phyloP scores from a whole-genome alignment of 1,139 yeast genomes.

The Geotrichum candidum region DNA sequence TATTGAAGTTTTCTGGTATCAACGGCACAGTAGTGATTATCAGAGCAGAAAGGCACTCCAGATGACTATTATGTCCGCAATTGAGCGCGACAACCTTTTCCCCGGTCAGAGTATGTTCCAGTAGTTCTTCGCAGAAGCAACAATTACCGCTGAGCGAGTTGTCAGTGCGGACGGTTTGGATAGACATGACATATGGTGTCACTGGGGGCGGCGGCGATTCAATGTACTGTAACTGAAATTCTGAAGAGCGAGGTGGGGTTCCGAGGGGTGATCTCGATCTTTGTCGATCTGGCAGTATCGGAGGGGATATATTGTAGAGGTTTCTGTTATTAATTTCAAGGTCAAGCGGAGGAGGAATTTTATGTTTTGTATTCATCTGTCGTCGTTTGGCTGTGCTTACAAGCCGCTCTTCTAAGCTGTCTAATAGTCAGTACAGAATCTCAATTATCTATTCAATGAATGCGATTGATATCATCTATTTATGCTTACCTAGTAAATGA shows the following conservation, averaged over 20 bases:
- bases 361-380: neutral
- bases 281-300: neutral
- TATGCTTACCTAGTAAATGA: conserved; percentile 12
- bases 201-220: conserved; percentile 14
- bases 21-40: conserved; percentile 19
- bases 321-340: conserved; percentile 2
- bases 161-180: conserved; percentile 15
- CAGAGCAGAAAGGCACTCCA: conserved; percentile 25
- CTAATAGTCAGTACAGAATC: neutral
- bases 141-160: conserved; percentile 24
- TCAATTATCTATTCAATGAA: neutral
- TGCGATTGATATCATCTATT: neutral
- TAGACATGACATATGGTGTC: conserved; percentile 13
- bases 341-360: conserved; percentile 13
- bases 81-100: conserved; percentile 24
- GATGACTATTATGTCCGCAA: conserved; percentile 28
- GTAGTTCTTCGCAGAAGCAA: conserved; percentile 30
- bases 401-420: conserved; percentile 16
- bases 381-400: conserved; percentile 1
- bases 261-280: neutral
- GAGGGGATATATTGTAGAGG: conserved; percentile 4
- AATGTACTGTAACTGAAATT: neutral
- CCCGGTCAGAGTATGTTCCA: conserved; percentile 24
- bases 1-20: conserved; percentile 14
- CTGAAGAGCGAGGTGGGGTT: neutral